A percentile compares a stretch with the other conserved stretches of the same genome.
Conservation (phyloP, 805 yeast species). For the Komagataella kurtzmanii region DNA sequence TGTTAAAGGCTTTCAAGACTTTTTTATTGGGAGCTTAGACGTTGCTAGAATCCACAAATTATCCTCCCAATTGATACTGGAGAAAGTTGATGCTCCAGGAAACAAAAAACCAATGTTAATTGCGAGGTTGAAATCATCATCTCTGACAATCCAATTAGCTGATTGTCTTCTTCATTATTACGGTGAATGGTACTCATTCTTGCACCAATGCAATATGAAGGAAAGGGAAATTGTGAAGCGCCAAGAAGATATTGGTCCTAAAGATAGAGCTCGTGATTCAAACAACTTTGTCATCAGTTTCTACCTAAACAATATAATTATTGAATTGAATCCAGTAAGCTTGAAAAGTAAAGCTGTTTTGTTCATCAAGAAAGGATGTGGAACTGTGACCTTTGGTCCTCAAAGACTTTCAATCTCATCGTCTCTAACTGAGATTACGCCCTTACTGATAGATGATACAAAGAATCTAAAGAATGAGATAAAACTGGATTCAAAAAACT, state of each 20-base stretch:
- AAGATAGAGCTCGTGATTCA: not conserved
- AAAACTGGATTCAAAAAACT: constrained; percentile 4
- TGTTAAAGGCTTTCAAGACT: not conserved
- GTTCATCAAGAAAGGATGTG: constrained; percentile 37
- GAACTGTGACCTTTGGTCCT: constrained; percentile 28
- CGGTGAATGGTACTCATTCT: constrained; percentile 39
- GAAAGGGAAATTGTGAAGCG: not conserved
- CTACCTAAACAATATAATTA: constrained; percentile 32
- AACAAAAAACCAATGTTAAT: constrained; percentile 25
- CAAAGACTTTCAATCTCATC: constrained; percentile 22
- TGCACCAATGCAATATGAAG: constrained; percentile 14
- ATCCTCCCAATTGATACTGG: not conserved
- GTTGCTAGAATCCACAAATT: not conserved
- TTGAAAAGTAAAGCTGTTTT: constrained; percentile 40
- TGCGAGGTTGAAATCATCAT: constrained; percentile 20
- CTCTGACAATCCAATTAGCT: constrained; percentile 28
- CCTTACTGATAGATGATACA: constrained; percentile 55
- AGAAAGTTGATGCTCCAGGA: constrained; percentile 8
- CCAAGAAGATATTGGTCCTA: not conserved
- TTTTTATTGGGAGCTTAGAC: not conserved
- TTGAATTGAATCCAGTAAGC: constrained; percentile 54
- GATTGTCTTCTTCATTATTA: constrained; percentile 42
- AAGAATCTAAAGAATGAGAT: constrained; percentile 18
- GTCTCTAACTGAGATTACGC: constrained; percentile 32
- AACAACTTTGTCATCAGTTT: not conserved